Base-by-base conservation (phyloP, 371 early-diverging fungal species). In the Dichotomocladium elegans region DNA sequence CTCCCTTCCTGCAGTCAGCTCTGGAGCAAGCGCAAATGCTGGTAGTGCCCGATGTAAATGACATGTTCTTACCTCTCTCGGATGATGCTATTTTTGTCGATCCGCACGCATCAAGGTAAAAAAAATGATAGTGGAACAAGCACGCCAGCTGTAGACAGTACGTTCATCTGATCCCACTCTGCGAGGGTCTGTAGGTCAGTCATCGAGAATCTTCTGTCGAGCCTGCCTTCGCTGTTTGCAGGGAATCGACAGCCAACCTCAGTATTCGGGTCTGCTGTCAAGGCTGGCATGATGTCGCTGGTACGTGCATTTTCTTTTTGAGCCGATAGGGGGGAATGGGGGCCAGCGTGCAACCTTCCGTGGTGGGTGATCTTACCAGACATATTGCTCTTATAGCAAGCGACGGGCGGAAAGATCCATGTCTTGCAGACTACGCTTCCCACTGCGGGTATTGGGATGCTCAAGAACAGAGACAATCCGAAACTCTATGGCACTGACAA, bases 21-120 rank as follows among this genome's bases (percentile, higher is more conserved):
- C 57, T 91, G 46, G 94, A 91, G 26, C 90, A 94, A 60, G 87
- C 94, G 4, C 91, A 92, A 62, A 93, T 98, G 94, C 77, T 97
- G 79, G 90, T 96, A n/a, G 93, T 98, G 2, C 79, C 94, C 0
- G 99, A 98, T 67, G 67, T 94, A 19, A 63, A 85, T 30, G 97
- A 98, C 58, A 73, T 93, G 21, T 98, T 98, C 81, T 88, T 95
- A 12, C 99, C 99, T 1, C 65, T 96, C 9, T 79, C 84, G 49
- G 87, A 87, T 8, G 94, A 56, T 29, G 93, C 45, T 79, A 89
- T 97, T 57, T 73, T 95, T 30, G 96, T 95, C 3, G 89, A 92
- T 57, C 93, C 95, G 3, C 61, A 58, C 5, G 85, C 85, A 55
- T 89, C 93, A 15, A 64, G 61, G 72, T 75, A 68, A 52, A 60